Evolutionary conservation across 2,329 filamentous ascomycete genomes (phyloP), one percentile per base, ranked within the genome.

Genomic region (Onygena corvina): DNA sequence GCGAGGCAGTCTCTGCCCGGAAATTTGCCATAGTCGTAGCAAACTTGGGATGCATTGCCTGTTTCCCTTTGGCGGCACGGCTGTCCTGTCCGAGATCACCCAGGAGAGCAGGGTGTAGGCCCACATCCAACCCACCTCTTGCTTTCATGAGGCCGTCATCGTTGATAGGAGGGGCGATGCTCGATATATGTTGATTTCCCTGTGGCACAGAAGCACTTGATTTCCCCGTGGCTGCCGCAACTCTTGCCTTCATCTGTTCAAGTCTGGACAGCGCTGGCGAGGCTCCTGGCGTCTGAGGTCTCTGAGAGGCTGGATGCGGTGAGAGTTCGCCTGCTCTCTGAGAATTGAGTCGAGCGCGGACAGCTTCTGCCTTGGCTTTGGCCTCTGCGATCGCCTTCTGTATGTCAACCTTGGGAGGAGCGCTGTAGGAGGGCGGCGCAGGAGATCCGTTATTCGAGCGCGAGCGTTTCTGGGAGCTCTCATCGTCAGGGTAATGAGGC

Each of bases 201-300:
- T 70, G 64, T 57, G 69, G 61, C n/a, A 66, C 59, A 16, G 67
- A 56, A 14, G 67, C 57, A 31, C 64, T 65, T 34, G 68, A 66
- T 60, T 69, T 71, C 25, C 70, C 71, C 42, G 86, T 83, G 48
- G 85, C 84, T 46, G 84, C 84, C 44, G 84, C 83, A 9, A 92
- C 83, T 57, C 86, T 77, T 20, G 85, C 85, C 65, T 84, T 89
- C 61, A 93, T 76, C 36, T 84, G 82, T 44, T 86, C 86, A 56
- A 90, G 78, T 74, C 66, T 86, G 74, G 61, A 81, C 74, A 54
- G 77, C 74, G 60, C 77, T 18, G 67, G 54, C 42, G 42, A 30
- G 4, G 42, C 3, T 11, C 42, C 18, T n/a, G 25, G 9, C 3
- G 27, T n/a, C 20, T 30, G 27, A 6, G 64, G 61, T 46, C 61